Evolutionary conservation across 2,329 filamentous ascomycete species (phyloP), one percentile per base, ranked within the genome.

Genomic region (Parastagonospora nodorum): DNA sequence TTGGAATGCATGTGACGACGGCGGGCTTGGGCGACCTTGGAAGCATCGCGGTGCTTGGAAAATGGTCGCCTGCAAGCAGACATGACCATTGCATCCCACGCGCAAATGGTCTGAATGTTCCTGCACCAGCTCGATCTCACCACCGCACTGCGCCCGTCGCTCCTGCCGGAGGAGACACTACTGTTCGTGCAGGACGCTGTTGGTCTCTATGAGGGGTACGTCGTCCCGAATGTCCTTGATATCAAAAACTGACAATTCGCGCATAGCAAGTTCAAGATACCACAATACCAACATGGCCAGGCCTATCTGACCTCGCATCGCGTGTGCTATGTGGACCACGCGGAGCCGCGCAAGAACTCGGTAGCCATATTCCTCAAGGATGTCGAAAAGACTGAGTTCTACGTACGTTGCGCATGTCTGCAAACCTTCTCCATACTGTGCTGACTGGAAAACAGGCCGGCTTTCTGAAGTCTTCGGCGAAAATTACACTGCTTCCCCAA

Each of bases 181-280:
- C 83, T 99, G 53, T 97, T 96, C 77, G 93, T 99, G 51, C 93
- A 97, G 79, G 92, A 97, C 81, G 92, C 91, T 74, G 92, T 99
- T 66, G 94, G 94, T 63, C 82, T 99, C 55, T 99, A 99, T 78
- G 91, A 97, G 82, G 94, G 94, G 92, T 96, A 82, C 77, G 86
- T 24, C 78, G 27, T 32, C 41, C 42, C 44, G 39, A 39, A 32
- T 43, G 37, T 43, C 38, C n/a, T 9, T 9, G 24, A 10, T 15
- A 36, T 45, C 35, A 30, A 24, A 38, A 56, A 32, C 43, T 53
- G 48, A 51, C 66, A 39, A 64, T 42, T 36, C 12, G 27, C 31
- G 19, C 51, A 32, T 64, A 96, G 92, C 63, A 97, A 97, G 78
- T 94, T 88, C 79, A 99, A 99, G 78, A 88, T 99, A 47, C 88